Base-by-base conservation (phyloP, 2,329 filamentous ascomycete species). In the Pseudogymnoascus sp. region DNA sequence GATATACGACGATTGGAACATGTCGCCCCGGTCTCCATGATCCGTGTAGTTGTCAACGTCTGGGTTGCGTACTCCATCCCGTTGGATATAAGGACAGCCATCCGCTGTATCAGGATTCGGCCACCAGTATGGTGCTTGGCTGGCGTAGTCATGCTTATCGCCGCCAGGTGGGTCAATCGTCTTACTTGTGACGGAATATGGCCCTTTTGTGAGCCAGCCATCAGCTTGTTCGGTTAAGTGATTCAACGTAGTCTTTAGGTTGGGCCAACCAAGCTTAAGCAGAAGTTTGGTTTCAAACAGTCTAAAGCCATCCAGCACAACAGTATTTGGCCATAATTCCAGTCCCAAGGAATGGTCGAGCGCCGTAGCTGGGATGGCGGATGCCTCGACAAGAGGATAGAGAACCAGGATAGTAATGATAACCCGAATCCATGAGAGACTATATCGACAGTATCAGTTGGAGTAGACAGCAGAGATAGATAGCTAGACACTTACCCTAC, bases 21-120 rank as follows among this genome's bases (percentile, higher is more conserved):
- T 68, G 10, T 65, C 65, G n/a, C 67, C 65, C 11, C 70, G 62
- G 8, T 65, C 65, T 0, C 65, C 64, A 2, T 69, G 65, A 63
- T 72, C 71, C 4, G 60, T 62, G 35, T 59, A 62, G 14, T 60
- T 62, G 16, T 44, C 60, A 10, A 69, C 69, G 26, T 69, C 69
- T 10, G 70, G 71, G 60, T 72, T 72, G n/a, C 68, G 66, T 10
- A 66, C 59, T 16, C 71, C 71, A 31, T 72, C 71, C 2, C 64
- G 62, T 38, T 69, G 53, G 11, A 71, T 68, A 61, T 72, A 72
- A 13, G 70, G 71, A 33, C 64, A 67, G 8, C 71, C 69, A 29
- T 66, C 64, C 3, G 67, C 7, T 3, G 63, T 66, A 37, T 65
- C 59, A 3, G 68, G 65, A 0, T 62, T 63, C 29, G 69, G 69